Evolutionary conservation across 768 basidiomycete genomes (phyloP).

Genomic region (Calocybe gangraenosa): DNA sequence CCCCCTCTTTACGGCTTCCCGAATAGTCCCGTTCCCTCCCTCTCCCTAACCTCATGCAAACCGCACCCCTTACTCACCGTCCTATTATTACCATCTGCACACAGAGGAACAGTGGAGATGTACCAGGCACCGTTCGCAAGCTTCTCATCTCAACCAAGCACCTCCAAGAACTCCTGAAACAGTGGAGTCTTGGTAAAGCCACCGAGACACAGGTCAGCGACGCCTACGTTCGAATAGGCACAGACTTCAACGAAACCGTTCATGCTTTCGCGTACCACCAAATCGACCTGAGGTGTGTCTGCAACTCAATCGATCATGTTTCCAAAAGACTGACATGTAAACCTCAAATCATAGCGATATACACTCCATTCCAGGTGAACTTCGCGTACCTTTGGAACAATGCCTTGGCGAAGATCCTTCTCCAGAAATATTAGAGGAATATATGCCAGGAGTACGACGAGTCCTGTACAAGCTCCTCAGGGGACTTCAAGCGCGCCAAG

Average conservation of each 20-base stretch:
- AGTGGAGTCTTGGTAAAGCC: conserved; percentile 61
- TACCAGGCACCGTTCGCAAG: conserved; percentile 55
- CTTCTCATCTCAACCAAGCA: conserved; percentile 81
- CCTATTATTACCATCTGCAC: conserved; percentile 17
- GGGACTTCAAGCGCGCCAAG: conserved; percentile 79
- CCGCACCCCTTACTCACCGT: conserved; percentile 11
- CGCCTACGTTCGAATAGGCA: conserved; percentile 84
- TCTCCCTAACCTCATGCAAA: neutral
- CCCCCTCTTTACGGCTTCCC: neutral
- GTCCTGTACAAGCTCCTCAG: conserved; percentile 81
- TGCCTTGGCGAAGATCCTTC: conserved; percentile 76
- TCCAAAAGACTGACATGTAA: neutral
- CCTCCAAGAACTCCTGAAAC: conserved; percentile 66
- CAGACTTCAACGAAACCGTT: conserved; percentile 81
- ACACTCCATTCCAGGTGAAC: conserved; percentile 54
- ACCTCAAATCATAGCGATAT: conserved; percentile 46
- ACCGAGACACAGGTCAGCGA: conserved; percentile 77
- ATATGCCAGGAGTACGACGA: conserved; percentile 75
- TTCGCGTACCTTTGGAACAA: conserved; percentile 61
- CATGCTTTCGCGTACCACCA: conserved; percentile 68
- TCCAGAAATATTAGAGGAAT: conserved; percentile 64
- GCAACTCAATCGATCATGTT: too few species aligned
- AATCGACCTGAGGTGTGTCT: conserved; percentile 62
- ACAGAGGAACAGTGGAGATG: conserved; percentile 36
- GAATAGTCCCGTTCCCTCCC: neutral